These are phyloP conservation scores for Speleostelium caveatum DNA, from an alignment of 78 protist genomes.

Conservation along the genomic window DNA sequence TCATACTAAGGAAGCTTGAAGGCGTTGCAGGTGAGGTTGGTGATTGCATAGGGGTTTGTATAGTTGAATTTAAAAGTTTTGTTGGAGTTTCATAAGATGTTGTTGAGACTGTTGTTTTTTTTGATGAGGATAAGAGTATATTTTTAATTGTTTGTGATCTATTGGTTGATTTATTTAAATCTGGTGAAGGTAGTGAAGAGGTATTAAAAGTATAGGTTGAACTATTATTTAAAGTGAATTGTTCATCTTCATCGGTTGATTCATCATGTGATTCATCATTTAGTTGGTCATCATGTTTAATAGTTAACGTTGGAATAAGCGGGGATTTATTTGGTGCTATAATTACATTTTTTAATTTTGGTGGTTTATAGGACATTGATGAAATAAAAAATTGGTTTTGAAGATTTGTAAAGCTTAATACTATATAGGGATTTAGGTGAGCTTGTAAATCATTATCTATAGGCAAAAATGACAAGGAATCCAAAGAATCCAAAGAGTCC, in stretches of 20 bases:
- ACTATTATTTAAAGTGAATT: neutral
- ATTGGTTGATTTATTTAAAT: neutral
- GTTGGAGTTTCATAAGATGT: conserved; percentile 3
- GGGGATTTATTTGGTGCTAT: conserved; percentile 1
- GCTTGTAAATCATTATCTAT: too few relatives aligned
- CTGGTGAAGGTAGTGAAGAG: neutral
- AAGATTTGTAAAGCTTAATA: neutral
- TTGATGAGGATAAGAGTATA: neutral
- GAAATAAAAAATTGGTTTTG: neutral
- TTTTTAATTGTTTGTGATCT: neutral
- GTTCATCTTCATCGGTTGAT: neutral
- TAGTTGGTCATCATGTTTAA: conserved; percentile 50
- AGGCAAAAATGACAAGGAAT: too few relatives aligned
- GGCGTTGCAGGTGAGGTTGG: conserved; percentile 1
- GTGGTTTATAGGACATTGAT: conserved; percentile 25
- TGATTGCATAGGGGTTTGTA: neutral
- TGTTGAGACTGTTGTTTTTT: neutral
- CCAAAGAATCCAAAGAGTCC: neutral
- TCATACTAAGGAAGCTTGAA: neutral
- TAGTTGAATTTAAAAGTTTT: neutral
- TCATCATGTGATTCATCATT: conserved; percentile 25
- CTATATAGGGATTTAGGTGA: neutral
- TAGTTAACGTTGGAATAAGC: conserved; percentile 6
- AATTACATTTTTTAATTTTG: neutral
- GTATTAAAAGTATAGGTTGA: neutral